phyloP scores from a whole-genome alignment of 208 protist genomes.

The Trypanosoma platydactyli region DNA sequence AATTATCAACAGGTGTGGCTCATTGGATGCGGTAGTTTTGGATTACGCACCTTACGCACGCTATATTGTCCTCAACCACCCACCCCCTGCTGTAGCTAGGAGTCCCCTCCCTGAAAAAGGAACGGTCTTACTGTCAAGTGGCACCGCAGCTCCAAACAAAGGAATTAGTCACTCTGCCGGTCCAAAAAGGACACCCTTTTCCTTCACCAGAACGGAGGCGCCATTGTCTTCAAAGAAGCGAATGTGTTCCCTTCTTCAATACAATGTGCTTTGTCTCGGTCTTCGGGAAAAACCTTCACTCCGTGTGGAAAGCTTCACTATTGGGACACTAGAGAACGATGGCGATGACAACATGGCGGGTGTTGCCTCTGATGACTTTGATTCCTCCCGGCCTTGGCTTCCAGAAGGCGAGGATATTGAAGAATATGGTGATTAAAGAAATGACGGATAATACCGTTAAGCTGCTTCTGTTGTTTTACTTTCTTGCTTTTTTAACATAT shows the following conservation, averaged over 20 bases:
- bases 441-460: constrained; percentile 24
- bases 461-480: neutral
- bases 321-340: constrained; percentile 14
- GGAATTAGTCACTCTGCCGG: neutral
- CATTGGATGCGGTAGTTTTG: constrained; percentile 42
- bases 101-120: neutral
- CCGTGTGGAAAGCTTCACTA: constrained; percentile 25
- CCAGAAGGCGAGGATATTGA: constrained; percentile 52
- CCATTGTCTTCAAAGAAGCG: constrained; percentile 19
- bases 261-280: constrained; percentile 39
- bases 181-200: constrained; percentile 30
- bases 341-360: neutral
- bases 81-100: neutral
- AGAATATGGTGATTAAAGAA: constrained; percentile 46
- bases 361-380: neutral
- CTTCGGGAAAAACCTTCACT: constrained; percentile 25
- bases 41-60: constrained; percentile 71
- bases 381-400: constrained; percentile 21
- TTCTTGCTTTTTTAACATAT: neutral
- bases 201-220: neutral
- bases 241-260: constrained; percentile 23
- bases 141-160: neutral
- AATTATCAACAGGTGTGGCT: constrained; percentile 41
- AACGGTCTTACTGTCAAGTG: neutral
- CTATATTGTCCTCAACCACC: constrained; percentile 59